Conservation (phyloP, 139 green algal genomes). For the Zygnema circumcarinatum region DNA sequence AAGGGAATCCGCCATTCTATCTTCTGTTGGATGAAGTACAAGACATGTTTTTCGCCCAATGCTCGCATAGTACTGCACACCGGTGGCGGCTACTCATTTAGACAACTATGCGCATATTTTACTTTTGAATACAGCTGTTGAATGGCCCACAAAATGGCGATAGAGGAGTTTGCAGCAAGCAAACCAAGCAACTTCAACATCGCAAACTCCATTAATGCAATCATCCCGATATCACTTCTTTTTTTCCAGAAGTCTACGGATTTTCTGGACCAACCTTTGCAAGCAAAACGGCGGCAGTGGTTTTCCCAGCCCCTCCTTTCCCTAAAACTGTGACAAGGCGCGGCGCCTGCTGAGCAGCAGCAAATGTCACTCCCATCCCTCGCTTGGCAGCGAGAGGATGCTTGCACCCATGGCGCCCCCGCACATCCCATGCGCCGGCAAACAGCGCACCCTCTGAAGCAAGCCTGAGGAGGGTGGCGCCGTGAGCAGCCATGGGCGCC, state of each 20-base stretch:
- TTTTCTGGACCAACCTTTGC: slow-evolving; percentile 29
- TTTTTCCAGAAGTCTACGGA: too few species aligned
- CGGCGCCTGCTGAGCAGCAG: neutral
- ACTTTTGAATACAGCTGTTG: too few species aligned
- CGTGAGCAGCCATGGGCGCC: neutral
- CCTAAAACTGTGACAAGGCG: slow-evolving; percentile 38
- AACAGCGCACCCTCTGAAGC: neutral
- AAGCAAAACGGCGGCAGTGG: slow-evolving; percentile 39
- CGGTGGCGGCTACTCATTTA: too few species aligned
- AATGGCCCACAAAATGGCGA: too few species aligned
- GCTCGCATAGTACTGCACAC: slow-evolving; percentile 39
- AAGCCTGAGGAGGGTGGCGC: neutral
- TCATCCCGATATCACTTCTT: too few species aligned
- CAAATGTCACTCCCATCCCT: neutral
- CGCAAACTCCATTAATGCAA: too few species aligned
- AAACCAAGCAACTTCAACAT: too few species aligned
- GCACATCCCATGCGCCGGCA: neutral
- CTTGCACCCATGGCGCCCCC: neutral
- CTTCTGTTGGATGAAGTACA: slow-evolving; percentile 29
- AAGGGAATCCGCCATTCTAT: slow-evolving; percentile 36
- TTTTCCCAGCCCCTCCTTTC: slow-evolving; percentile 52
- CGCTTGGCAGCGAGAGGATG: neutral
- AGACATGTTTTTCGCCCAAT: slow-evolving; percentile 36
- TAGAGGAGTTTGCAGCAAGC: too few species aligned
- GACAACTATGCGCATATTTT: too few species aligned